phyloP scores from a whole-genome alignment of 2,329 filamentous ascomycete species.

The Venturia effusa region DNA sequence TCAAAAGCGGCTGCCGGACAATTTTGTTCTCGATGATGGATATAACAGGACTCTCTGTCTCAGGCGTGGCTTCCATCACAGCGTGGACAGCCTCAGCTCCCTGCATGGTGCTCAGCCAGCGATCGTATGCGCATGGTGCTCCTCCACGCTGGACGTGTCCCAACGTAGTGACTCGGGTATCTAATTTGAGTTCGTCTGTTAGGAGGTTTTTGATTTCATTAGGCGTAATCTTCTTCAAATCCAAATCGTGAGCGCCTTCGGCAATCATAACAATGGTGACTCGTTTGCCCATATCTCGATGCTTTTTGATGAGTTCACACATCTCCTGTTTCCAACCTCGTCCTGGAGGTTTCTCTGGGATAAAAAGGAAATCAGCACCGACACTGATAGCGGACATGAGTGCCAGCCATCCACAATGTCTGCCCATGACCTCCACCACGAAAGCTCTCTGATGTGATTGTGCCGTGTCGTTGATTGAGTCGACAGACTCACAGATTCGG shows the following conservation, averaged over 20 bases:
- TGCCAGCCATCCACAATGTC: constrained; percentile 95
- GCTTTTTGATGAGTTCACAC: constrained; percentile 68
- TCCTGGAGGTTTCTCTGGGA: constrained; percentile 82
- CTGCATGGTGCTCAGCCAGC: constrained; percentile 85
- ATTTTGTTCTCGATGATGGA: constrained; percentile 98
- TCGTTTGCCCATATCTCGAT: constrained; percentile 79
- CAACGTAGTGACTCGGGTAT: constrained; percentile 88
- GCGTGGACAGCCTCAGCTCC: constrained; percentile 91
- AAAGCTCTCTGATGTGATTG: constrained; percentile 92
- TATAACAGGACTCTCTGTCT: constrained; percentile 87
- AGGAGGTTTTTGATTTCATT: constrained; percentile 78
- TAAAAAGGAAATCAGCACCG: constrained; percentile 93
- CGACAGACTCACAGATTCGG: constrained; percentile 89
- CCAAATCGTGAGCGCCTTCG: constrained; percentile 78
- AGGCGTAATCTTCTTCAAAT: constrained; percentile 75
- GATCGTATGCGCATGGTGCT: constrained; percentile 83
- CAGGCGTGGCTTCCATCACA: constrained; percentile 77
- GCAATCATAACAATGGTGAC: constrained; percentile 98
- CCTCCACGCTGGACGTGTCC: constrained; percentile 97
- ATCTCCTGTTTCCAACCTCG: constrained; percentile 86
- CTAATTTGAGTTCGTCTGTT: constrained; percentile 68
- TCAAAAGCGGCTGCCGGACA: constrained; percentile 74
- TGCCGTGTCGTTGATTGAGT: constrained; percentile 93
- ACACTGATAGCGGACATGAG: constrained; percentile 93
- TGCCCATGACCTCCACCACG: constrained; percentile 96